phyloP scores from a whole-genome alignment of 768 basidiomycete species.

The Leccinum obscurum region DNA sequence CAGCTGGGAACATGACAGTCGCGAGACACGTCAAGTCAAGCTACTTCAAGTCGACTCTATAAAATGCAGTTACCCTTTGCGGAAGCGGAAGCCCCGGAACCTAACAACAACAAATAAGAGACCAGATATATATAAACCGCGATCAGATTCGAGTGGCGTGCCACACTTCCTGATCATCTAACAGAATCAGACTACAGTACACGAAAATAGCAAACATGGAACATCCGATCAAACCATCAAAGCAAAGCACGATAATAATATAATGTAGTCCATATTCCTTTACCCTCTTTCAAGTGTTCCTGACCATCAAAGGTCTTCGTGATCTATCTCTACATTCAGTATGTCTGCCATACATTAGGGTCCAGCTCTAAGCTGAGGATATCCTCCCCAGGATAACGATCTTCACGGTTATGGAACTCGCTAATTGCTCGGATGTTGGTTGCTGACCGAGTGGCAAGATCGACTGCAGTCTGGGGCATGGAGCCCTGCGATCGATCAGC shows the following conservation, averaged over 20 bases:
- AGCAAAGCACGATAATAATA: neutral
- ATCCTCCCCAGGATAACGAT: constrained; percentile 18
- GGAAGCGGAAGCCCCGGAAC: constrained; percentile 3
- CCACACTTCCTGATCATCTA: neutral
- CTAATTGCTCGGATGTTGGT: constrained; percentile 12
- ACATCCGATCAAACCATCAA: neutral
- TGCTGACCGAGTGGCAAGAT: neutral
- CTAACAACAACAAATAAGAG: constrained; percentile 20
- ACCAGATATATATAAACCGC: neutral
- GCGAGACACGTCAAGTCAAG: no score
- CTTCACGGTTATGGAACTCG: neutral
- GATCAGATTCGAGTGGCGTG: neutral
- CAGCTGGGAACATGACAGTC: no score
- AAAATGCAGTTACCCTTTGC: neutral
- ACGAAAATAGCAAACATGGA: neutral
- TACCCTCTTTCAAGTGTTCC: neutral
- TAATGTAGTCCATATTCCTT: neutral
- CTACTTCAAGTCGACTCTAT: no score
- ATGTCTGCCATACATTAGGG: neutral
- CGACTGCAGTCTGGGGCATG: neutral
- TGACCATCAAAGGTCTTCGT: no score
- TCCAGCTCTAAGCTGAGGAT: constrained; percentile 12
- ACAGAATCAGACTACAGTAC: no score
- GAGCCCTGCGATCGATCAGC: neutral
- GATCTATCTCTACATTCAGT: neutral